Percentiles rank a stretch among this genome's conserved stretches.
Evolutionary conservation across 176 grass and related monocot genomes (phyloP).

Genomic region (Aechmea fasciata): DNA sequence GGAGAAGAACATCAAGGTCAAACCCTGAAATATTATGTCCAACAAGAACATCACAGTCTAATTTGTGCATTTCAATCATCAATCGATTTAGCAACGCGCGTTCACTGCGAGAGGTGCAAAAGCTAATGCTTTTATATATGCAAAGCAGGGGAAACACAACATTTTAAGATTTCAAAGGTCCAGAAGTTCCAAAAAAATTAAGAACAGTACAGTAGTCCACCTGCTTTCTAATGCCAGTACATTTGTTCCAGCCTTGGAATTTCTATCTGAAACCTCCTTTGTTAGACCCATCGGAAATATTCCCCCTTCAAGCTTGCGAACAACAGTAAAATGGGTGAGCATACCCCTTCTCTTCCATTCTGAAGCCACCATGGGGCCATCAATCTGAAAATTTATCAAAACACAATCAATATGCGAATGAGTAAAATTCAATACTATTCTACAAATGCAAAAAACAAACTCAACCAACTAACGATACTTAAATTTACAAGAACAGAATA

Average conservation of each 20-base stretch:
- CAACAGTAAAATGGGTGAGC: conserved; percentile 81
- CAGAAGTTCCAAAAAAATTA: conserved; percentile 4
- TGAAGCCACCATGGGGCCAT: conserved; percentile 66
- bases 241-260: conserved; percentile 56
- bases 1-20: conserved; percentile 88
- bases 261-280: conserved; percentile 74
- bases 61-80: conserved; percentile 89
- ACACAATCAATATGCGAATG: background rate
- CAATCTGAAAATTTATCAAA: conserved; percentile 43
- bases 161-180: conserved; percentile 5
- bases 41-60: conserved; percentile 91
- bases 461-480: background rate
- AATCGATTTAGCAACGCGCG: conserved; percentile 91
- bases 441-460: background rate
- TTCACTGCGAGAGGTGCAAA: conserved; percentile 51
- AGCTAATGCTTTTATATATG: conserved; percentile 4
- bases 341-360: conserved; percentile 60
- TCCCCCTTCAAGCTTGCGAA: conserved; percentile 84
- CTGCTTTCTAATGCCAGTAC: conserved; percentile 79
- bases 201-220: conserved; percentile 17
- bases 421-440: conserved; percentile 1
- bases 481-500: background rate
- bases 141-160: conserved; percentile 9
- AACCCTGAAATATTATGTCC: conserved; percentile 98
- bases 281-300: conserved; percentile 82